phyloP scores from a whole-genome alignment of 257 asterid genomes.

The Prunella vulgaris region DNA sequence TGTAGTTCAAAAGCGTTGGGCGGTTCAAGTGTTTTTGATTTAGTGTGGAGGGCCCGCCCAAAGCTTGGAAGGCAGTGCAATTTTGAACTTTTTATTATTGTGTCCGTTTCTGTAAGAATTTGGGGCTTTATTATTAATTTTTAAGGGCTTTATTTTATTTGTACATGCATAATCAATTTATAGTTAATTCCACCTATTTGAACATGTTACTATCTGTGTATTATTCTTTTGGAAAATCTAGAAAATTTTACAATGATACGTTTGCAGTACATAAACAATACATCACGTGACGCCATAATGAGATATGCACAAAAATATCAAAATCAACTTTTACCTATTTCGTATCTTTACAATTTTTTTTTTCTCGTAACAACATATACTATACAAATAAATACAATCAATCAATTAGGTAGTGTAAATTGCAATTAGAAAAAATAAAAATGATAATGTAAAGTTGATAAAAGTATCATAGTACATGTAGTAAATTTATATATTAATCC shows the following conservation, averaged over 20 bases:
- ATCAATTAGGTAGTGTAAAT: no score
- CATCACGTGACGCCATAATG: not conserved
- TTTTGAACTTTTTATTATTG: not conserved
- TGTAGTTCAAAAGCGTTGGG: not conserved
- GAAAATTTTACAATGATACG: not conserved
- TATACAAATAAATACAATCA: no score
- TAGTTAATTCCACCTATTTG: not conserved
- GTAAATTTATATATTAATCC: no score
- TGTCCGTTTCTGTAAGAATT: not conserved
- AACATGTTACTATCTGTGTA: not conserved
- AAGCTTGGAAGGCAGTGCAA: not conserved
- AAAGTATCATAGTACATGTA: no score
- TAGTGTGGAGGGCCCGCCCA: not conserved
- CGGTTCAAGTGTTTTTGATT: not conserved
- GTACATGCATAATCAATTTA: not conserved
- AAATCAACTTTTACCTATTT: no score
- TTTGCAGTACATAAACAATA: not conserved
- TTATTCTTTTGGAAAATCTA: not conserved
- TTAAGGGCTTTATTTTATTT: not conserved
- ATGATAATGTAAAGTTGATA: no score
- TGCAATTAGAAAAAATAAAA: no score
- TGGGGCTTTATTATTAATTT: not conserved
- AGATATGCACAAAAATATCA: not conserved
- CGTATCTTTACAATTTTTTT: no score
- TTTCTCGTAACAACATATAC: no score